phyloP scores from a whole-genome alignment of 768 basidiomycete species.

The Obba rivulosa region DNA sequence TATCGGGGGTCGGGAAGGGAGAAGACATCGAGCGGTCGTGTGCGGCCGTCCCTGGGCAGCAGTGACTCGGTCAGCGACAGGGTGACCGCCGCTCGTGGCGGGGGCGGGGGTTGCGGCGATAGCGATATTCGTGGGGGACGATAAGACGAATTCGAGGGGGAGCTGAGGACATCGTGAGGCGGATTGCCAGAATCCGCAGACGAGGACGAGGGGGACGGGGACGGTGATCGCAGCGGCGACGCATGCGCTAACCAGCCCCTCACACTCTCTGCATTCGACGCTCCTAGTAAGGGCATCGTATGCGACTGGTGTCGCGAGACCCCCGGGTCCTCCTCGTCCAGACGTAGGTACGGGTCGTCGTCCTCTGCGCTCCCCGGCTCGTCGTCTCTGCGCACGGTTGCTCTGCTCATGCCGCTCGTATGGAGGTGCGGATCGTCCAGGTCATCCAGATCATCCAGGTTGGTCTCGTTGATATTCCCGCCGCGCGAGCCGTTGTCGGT shows the following conservation, averaged over 20 bases:
- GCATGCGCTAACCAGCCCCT: conserved; percentile 69
- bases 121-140: conserved; percentile 9
- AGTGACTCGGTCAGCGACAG: conserved; percentile 76
- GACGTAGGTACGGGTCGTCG: conserved; percentile 72
- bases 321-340: conserved; percentile 59
- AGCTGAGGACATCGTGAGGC: conserved; percentile 36
- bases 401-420: conserved; percentile 29
- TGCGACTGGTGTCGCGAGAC: conserved; percentile 30
- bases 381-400: conserved; percentile 17
- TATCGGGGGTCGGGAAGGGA: conserved; percentile 73
- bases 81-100: conserved; percentile 42
- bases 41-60: conserved; percentile 64
- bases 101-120: conserved; percentile 34
- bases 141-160: conserved; percentile 18
- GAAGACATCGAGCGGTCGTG: conserved; percentile 65
- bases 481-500: conserved; percentile 64
- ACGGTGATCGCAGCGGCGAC: conserved; percentile 52
- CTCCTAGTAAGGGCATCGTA: conserved; percentile 34
- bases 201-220: conserved; percentile 35
- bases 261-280: conserved; percentile 38
- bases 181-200: conserved; percentile 38
- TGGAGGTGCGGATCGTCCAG: conserved; percentile 72
- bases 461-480: conserved; percentile 40
- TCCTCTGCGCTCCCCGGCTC: conserved; percentile 40
- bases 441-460: conserved; percentile 72